phyloP scores from a whole-genome alignment of 768 basidiomycete species.

The Suillus cothurnatus region DNA sequence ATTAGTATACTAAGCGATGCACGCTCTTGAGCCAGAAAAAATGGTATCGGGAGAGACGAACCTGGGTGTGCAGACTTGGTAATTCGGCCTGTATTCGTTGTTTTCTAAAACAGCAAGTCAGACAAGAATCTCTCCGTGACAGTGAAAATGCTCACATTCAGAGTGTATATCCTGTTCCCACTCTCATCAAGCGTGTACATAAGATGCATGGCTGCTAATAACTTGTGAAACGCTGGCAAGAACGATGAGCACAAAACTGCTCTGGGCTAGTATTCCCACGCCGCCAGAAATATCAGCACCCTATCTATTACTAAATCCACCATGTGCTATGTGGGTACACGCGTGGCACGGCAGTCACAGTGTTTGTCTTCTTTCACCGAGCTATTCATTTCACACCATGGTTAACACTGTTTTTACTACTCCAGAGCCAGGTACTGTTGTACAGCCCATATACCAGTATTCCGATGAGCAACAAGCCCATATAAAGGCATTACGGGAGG shows the following conservation, averaged over 20 bases:
- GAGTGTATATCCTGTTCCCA: slow-evolving; percentile 87
- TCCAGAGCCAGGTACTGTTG: slow-evolving; percentile 54
- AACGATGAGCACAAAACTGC: background rate
- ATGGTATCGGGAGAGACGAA: slow-evolving; percentile 36
- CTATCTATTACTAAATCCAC: slow-evolving; percentile 2
- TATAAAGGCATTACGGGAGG: slow-evolving; percentile 65
- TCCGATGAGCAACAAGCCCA: slow-evolving; percentile 60
- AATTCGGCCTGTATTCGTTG: slow-evolving; percentile 74
- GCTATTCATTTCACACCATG: slow-evolving; percentile 29
- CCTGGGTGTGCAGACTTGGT: slow-evolving; percentile 98
- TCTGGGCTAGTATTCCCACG: slow-evolving; percentile 11
- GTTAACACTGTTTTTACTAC: slow-evolving; percentile 49
- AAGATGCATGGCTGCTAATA: slow-evolving; percentile 76
- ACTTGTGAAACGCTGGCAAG: background rate
- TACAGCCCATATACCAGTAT: slow-evolving; percentile 61
- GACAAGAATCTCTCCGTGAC: background rate
- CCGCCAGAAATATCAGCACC: slow-evolving; percentile 1
- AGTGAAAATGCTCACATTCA: slow-evolving; percentile 64
- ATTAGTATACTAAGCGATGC: background rate
- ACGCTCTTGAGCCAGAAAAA: background rate
- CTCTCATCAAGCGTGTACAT: slow-evolving; percentile 87
- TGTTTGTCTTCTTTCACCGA: background rate
- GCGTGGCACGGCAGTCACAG: background rate
- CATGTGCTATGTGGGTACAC: background rate
- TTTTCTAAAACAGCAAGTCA: slow-evolving; percentile 60